Percentiles rank a stretch among this genome's conserved stretches.
Evolutionary conservation across 2,329 filamentous ascomycete species (phyloP).

Genomic region (Phoma sp.): DNA sequence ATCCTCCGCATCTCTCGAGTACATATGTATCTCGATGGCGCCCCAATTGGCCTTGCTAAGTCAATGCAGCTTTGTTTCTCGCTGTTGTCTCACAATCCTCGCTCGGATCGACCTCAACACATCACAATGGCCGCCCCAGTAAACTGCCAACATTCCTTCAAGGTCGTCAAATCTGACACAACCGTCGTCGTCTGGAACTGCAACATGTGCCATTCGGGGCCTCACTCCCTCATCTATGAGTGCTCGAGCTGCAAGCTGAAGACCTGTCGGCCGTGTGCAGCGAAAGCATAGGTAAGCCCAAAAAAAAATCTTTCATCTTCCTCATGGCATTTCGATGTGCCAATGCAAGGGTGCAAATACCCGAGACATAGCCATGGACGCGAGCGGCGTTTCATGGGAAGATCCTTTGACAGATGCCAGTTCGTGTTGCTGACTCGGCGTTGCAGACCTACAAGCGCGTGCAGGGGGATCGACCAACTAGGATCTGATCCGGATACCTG

Average conservation of each 20-base stretch:
- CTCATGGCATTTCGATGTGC: not conserved
- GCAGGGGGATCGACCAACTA: conserved; percentile 37
- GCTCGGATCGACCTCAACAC: conserved; percentile 8
- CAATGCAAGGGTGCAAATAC: conserved; percentile 14
- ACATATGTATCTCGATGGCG: conserved; percentile 33
- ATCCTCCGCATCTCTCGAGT: conserved; percentile 27
- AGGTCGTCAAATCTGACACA: conserved; percentile 61
- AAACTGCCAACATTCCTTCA: conserved; percentile 58
- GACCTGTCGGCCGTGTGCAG: conserved; percentile 57
- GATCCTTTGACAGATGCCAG: conserved; percentile 22
- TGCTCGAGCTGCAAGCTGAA: conserved; percentile 60
- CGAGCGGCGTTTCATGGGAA: conserved; percentile 18
- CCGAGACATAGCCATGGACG: conserved; percentile 8
- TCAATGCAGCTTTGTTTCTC: conserved; percentile 25
- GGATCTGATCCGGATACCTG: conserved; percentile 19
- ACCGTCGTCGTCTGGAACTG: conserved; percentile 61
- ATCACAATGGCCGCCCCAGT: conserved; percentile 56
- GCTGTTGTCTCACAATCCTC: conserved; percentile 7
- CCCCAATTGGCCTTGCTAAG: conserved; percentile 31
- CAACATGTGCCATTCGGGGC: conserved; percentile 60
- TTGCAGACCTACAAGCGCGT: conserved; percentile 29
- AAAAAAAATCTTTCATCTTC: not conserved
- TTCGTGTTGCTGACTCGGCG: conserved; percentile 35
- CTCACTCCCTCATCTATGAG: conserved; percentile 60
- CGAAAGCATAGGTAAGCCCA: conserved; percentile 52